Evolutionary conservation across 2,329 filamentous ascomycete genomes (phyloP), one percentile per base, ranked within the genome.

Genomic region (Sordariomycetes sp.): DNA sequence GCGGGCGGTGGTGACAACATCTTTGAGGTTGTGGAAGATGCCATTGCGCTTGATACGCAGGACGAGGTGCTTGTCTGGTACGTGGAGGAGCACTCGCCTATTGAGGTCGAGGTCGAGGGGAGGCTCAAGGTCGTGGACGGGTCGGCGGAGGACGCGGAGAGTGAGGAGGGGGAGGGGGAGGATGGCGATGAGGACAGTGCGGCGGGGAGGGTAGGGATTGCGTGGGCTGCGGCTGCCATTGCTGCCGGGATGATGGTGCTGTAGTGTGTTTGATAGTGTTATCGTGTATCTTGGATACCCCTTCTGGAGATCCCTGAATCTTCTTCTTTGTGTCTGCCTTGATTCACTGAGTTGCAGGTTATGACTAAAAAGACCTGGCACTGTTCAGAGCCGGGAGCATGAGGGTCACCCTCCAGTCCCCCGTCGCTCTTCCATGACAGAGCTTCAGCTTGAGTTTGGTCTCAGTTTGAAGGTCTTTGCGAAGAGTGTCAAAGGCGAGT

Each of bases 1-100:
- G 80, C 81, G 1, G 74, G 75, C 2, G 81, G 80, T 2, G 84
- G 82, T 15, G 84, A 86, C 62, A 85, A 84, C 63, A 79, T 85
- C 64, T 74, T 83, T 24, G 62, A 66, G n/a, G 50, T 62, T 1
- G 65, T 63, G 8, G 64, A 60, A 28, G 67, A 69, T 56, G 76
- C 76, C 52, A 67, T 73, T 34, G 71, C 69, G 6, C 70, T 82
- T 2, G 78, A 81, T 28, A 75, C 73, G 0, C 74, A 80, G 65
- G 79, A 80, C 51, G 73, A 81, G 62, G 76, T 82, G 0, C 70
- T 82, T 2, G 71, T 72, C 5, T 64, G 68, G 39, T 82, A 84
- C 61, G 72, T 84, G 48, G 60, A 70, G 59, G 67, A 69, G 4
- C 66, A 74, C 56, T 76, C 69, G 55, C 80, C 80, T 1, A 68